Conservation (phyloP, 2,329 filamentous ascomycete genomes). For the Fonsecaea multimorphosa region DNA sequence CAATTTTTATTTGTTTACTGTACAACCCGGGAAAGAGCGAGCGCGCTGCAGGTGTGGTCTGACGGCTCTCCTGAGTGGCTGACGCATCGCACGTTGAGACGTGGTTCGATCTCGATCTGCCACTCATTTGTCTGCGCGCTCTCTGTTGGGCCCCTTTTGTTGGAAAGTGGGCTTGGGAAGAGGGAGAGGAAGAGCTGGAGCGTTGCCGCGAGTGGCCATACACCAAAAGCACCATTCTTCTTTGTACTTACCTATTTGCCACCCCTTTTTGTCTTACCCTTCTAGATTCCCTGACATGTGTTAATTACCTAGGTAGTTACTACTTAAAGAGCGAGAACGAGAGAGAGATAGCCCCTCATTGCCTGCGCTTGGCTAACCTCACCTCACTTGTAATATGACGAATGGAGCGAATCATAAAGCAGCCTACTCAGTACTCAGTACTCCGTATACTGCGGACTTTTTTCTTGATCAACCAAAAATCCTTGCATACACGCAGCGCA, state of each 20-base stretch:
- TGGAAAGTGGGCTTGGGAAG: background rate
- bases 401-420: background rate
- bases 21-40: background rate
- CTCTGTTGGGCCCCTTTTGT: slow-evolving; percentile 1
- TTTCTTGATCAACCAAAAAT: slow-evolving; percentile 3
- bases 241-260: background rate
- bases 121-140: background rate
- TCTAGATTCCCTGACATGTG: slow-evolving; percentile 3
- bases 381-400: background rate
- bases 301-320: no score
- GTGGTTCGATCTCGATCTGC: slow-evolving; percentile 14
- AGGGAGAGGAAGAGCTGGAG: background rate
- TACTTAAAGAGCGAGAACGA: background rate
- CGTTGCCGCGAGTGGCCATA: background rate
- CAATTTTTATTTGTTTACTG: background rate
- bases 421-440: no score
- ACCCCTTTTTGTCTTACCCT: background rate
- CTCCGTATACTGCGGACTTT: background rate
- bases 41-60: slow-evolving; percentile 19
- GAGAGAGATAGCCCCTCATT: background rate
- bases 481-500: slow-evolving; percentile 1
- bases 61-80: slow-evolving; percentile 16
- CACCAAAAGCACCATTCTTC: background rate
- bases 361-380: background rate
- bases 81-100: slow-evolving; percentile 19